A percentile compares a stretch with the other conserved stretches of the same genome.
phyloP scores from a whole-genome alignment of 192 early-diverging fungal species.

The Mortierella hygrophila region DNA sequence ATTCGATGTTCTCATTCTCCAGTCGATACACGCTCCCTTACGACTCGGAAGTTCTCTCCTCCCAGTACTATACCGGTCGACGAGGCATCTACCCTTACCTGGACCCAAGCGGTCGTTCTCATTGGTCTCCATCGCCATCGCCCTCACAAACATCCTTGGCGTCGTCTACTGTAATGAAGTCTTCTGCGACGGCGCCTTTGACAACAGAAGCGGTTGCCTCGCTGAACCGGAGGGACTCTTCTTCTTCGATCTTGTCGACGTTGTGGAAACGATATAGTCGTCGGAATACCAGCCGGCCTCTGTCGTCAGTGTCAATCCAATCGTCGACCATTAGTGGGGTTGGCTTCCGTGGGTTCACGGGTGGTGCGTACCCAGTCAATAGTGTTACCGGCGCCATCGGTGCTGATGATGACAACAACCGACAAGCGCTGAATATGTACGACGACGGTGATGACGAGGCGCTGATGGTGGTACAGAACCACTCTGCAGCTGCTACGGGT shows the following conservation, averaged over 20 bases:
- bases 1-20: slow-evolving; percentile 22
- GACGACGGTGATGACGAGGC: too few species aligned
- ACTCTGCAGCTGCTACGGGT: too few species aligned
- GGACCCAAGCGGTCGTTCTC: neutral
- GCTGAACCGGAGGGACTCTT: neutral
- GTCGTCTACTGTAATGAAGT: neutral
- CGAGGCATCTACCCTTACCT: neutral
- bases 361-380: neutral
- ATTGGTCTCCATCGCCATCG: neutral
- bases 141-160: too few species aligned
- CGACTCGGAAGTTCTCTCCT: neutral
- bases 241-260: neutral
- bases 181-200: neutral
- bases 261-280: neutral
- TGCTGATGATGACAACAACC: neutral
- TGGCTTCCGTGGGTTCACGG: neutral
- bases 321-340: neutral
- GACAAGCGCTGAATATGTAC: too few species aligned
- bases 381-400: neutral
- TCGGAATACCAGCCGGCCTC: neutral
- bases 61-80: neutral
- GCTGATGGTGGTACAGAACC: too few species aligned
- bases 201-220: neutral
- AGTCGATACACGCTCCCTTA: slow-evolving; percentile 27
- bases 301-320: neutral